Percentiles rank a stretch among this genome's conserved stretches.
phyloP scores from a whole-genome alignment of 2,329 filamentous ascomycete genomes.

The Colletotrichum eleusines region DNA sequence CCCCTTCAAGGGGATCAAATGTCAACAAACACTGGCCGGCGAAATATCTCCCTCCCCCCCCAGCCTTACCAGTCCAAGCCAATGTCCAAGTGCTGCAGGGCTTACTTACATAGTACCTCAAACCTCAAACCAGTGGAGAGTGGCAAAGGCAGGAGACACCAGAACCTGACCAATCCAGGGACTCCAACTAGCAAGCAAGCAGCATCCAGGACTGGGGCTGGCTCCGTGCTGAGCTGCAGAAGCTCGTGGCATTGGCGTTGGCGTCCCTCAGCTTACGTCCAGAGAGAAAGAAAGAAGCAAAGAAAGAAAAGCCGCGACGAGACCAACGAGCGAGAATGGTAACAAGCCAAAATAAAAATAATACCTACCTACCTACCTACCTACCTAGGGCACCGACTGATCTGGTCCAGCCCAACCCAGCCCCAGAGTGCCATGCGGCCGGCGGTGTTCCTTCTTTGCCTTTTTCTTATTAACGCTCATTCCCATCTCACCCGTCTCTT shows the following conservation, averaged over 20 bases:
- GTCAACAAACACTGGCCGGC: not conserved
- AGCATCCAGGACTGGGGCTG: not conserved
- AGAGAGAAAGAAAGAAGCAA: not conserved
- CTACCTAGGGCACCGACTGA: not conserved
- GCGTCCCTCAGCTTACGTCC: constrained; percentile 30
- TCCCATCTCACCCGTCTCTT: constrained; percentile 18
- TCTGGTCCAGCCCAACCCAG: constrained; percentile 13
- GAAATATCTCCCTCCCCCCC: not conserved
- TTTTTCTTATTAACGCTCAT: constrained; percentile 34
- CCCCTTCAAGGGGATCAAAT: not conserved
- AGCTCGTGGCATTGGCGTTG: constrained; percentile 34
- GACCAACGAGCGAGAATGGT: constrained; percentile 20
- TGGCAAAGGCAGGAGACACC: not conserved
- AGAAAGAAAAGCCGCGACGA: constrained; percentile 6
- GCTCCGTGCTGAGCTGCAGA: constrained; percentile 33
- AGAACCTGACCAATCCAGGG: constrained; percentile 25
- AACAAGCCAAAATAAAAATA: constrained; percentile 25
- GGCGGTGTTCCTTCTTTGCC: constrained; percentile 8
- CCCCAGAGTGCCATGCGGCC: constrained; percentile 14
- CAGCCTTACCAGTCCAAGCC: constrained; percentile 29
- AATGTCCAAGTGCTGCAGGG: constrained; percentile 34
- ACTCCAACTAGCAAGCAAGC: constrained; percentile 15
- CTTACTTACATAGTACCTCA: too few relatives aligned
- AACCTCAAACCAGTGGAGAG: constrained; percentile 30
- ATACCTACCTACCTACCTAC: not conserved